Conservation (phyloP, 1,139 yeast genomes). For the Lizanozyma gosingica region DNA sequence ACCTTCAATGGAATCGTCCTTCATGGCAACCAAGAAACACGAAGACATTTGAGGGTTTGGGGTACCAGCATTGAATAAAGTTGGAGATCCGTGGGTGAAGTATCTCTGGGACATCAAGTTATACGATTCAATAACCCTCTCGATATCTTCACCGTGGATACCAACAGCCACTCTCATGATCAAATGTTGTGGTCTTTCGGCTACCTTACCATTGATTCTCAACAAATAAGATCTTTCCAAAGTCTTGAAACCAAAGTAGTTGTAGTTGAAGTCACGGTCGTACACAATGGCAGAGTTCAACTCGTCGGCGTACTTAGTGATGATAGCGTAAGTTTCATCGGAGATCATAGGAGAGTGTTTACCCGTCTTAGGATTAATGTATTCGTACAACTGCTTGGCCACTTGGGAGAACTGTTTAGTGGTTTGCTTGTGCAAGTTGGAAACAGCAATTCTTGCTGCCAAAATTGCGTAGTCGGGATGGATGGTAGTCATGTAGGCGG, state of each 20-base stretch:
- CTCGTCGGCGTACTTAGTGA: slow-evolving; percentile 19
- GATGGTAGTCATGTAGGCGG: slow-evolving; percentile 35
- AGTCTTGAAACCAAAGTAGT: slow-evolving; percentile 48
- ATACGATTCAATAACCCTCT: slow-evolving; percentile 38
- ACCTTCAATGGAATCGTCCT: slow-evolving; percentile 52
- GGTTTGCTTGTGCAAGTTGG: slow-evolving; percentile 20
- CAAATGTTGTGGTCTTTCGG: slow-evolving; percentile 46
- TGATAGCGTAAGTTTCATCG: slow-evolving; percentile 20
- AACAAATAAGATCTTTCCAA: slow-evolving; percentile 40
- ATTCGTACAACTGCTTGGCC: slow-evolving; percentile 14
- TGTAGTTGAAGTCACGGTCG: slow-evolving; percentile 30
- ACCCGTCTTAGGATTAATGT: slow-evolving; percentile 12
- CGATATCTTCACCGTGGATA: slow-evolving; percentile 35
- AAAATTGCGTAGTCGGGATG: slow-evolving; percentile 40
- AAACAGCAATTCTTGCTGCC: slow-evolving; percentile 39
- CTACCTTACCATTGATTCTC: slow-evolving; percentile 20
- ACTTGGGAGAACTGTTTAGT: slow-evolving; percentile 25
- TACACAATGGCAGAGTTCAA: slow-evolving; percentile 29
- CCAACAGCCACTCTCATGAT: slow-evolving; percentile 47
- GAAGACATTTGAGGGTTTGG: slow-evolving; percentile 41
- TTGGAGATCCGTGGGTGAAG: slow-evolving; percentile 50
- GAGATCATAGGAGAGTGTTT: slow-evolving; percentile 14
- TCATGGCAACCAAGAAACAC: slow-evolving; percentile 48
- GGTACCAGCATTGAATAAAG: slow-evolving; percentile 46
- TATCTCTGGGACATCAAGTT: slow-evolving; percentile 41